A percentile compares a stretch with the other conserved stretches of the same genome.
These are phyloP conservation scores for Hyphopichia fennica DNA, from an alignment of 1,139 yeast genomes.

Conservation along the genomic window DNA sequence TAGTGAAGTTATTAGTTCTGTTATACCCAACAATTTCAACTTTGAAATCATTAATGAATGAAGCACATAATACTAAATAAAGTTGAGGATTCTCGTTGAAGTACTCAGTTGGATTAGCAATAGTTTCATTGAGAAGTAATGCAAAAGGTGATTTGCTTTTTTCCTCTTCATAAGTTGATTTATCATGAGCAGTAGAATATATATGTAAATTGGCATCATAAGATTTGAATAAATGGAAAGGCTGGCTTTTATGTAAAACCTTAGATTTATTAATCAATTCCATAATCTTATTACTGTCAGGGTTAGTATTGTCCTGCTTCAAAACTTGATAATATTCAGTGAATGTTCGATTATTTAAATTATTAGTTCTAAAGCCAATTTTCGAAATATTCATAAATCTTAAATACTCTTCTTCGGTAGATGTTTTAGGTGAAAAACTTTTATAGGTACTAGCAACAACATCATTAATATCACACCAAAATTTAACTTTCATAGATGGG, in stretches of 20 bases:
- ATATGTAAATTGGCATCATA: constrained; percentile 43
- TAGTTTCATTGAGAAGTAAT: constrained; percentile 56
- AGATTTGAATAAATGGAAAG: constrained; percentile 77
- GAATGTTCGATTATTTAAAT: constrained; percentile 5
- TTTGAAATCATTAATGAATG: constrained; percentile 26
- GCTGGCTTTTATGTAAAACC: constrained; percentile 74
- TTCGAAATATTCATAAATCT: constrained; percentile 26
- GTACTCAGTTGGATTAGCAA: constrained; percentile 21
- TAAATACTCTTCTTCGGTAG: constrained; percentile 18
- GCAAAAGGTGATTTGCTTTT: constrained; percentile 60
- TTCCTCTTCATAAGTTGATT: constrained; percentile 58
- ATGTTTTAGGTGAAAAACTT: constrained; percentile 19
- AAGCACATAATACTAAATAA: constrained; percentile 27
- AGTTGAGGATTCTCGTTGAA: constrained; percentile 26
- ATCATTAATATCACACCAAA: constrained; percentile 68
- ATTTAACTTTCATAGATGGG: constrained; percentile 67
- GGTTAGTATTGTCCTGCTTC: constrained; percentile 8
- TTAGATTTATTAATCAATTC: constrained; percentile 75
- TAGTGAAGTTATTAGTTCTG: constrained; percentile 20
- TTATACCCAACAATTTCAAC: constrained; percentile 31
- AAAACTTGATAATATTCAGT: constrained; percentile 27
- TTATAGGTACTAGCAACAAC: constrained; percentile 47
- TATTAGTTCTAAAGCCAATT: constrained; percentile 23
- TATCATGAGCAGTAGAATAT: constrained; percentile 81
- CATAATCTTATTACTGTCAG: constrained; percentile 44